Evolutionary conservation across 2,329 filamentous ascomycete species (phyloP).

Genomic region (Sporothrix phasma): DNA sequence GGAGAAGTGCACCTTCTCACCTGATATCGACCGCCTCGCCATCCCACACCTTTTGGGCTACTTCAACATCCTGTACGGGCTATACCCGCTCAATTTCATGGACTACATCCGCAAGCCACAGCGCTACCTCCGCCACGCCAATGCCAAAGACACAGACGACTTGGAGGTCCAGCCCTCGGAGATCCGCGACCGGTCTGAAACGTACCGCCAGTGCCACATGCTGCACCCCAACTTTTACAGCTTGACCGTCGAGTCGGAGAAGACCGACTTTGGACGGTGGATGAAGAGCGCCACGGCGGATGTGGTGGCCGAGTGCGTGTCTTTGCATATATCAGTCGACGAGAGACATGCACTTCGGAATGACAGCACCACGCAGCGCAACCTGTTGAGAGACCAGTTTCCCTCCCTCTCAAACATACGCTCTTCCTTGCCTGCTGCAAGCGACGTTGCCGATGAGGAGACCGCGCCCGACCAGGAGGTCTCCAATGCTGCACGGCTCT

Average conservation of each 20-base stretch:
- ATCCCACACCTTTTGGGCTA: conserved; percentile 63
- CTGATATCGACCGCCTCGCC: conserved; percentile 50
- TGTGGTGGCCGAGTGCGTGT: conserved; percentile 70
- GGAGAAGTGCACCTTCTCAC: conserved; percentile 53
- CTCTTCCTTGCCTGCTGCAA: neutral
- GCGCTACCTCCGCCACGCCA: conserved; percentile 63
- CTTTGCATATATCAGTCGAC: conserved; percentile 40
- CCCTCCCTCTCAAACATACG: neutral
- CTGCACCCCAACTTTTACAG: conserved; percentile 80
- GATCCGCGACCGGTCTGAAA: conserved; percentile 65
- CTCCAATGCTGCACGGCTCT: neutral
- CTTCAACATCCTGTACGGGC: conserved; percentile 72
- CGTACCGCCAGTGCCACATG: conserved; percentile 61
- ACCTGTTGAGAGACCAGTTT: neutral
- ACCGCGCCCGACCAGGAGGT: neutral
- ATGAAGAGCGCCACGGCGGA: conserved; percentile 71
- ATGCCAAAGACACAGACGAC: conserved; percentile 59
- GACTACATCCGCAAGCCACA: conserved; percentile 77
- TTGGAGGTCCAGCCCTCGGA: conserved; percentile 70
- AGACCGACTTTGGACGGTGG: conserved; percentile 67
- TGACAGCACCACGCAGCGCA: neutral
- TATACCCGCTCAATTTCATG: conserved; percentile 80
- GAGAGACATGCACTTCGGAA: conserved; percentile 12
- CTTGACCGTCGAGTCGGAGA: conserved; percentile 68
- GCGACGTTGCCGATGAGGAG: neutral